Conservation (phyloP, 169 alveolate genomes). For the Plasmodium relictum region DNA sequence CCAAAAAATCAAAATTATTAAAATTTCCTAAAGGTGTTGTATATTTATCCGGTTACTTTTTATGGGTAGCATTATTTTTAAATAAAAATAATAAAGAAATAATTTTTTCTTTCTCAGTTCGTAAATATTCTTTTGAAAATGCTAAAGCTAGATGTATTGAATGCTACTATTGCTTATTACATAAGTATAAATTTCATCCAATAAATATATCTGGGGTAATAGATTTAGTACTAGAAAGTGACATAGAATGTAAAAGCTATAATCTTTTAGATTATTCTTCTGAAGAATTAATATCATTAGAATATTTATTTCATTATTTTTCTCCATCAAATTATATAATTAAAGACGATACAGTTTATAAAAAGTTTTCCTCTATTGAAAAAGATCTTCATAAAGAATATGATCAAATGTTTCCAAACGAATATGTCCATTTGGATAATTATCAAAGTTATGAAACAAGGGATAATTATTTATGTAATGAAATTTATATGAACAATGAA, state of each 20-base stretch:
- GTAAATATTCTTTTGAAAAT: constrained; percentile 55
- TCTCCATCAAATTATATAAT: constrained; percentile 70
- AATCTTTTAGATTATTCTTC: constrained; percentile 51
- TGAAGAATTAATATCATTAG: constrained; percentile 54
- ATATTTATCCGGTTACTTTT: constrained; percentile 70
- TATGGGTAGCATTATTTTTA: constrained; percentile 63
- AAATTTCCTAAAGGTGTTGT: constrained; percentile 68
- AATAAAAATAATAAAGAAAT: constrained; percentile 52
- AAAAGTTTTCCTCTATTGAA: constrained; percentile 12
- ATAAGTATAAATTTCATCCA: constrained; percentile 50
- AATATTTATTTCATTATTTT: constrained; percentile 39
- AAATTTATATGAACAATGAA: background rate
- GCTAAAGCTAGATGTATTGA: constrained; percentile 54
- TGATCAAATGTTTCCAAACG: constrained; percentile 34
- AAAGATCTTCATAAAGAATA: constrained; percentile 1
- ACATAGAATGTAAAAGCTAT: constrained; percentile 51
- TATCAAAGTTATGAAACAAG: constrained; percentile 10
- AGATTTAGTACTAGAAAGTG: constrained; percentile 51
- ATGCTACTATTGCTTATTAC: constrained; percentile 50
- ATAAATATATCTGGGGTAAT: constrained; percentile 65
- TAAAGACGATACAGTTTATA: constrained; percentile 29
- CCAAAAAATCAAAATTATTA: constrained; percentile 58
- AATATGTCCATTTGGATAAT: constrained; percentile 8
- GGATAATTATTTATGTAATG: background rate
- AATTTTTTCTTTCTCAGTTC: constrained; percentile 54